phyloP scores from a whole-genome alignment of 1,284 basidiomycete genomes.

The Rhodotorula sp. region DNA sequence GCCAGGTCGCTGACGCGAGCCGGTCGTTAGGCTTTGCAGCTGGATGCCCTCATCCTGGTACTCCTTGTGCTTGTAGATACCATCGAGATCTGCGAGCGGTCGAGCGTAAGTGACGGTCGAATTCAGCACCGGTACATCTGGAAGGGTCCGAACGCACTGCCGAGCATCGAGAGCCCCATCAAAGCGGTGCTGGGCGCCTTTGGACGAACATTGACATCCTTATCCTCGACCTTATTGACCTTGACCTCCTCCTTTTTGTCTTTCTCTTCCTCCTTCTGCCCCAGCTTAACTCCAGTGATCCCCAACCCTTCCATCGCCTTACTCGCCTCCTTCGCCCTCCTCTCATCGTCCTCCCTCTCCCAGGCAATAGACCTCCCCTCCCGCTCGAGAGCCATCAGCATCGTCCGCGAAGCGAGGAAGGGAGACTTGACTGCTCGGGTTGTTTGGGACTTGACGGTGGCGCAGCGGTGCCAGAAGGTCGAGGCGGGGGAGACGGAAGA shows the following conservation, averaged over 20 bases:
- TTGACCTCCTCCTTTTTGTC: neutral
- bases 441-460: conserved; percentile 64
- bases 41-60: conserved; percentile 57
- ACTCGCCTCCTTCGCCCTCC: neutral
- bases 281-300: neutral
- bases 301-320: conserved; percentile 11
- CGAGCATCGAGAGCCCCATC: conserved; percentile 70
- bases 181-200: conserved; percentile 56
- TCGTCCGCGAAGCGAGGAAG: conserved; percentile 60
- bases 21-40: conserved; percentile 66
- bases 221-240: neutral
- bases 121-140: neutral
- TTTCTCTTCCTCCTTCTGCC: neutral
- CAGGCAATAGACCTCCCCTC: conserved; percentile 60
- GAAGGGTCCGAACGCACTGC: conserved; percentile 49
- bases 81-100: conserved; percentile 52
- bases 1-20: conserved; percentile 67
- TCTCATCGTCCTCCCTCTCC: conserved; percentile 66
- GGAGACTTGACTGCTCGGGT: conserved; percentile 60
- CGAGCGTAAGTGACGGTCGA: no score
- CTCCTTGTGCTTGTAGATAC: conserved; percentile 64
- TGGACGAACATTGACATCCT: conserved; percentile 42
- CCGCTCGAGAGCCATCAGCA: conserved; percentile 63
- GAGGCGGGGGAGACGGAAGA: conserved; percentile 36
- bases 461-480: conserved; percentile 72